A percentile compares a stretch with the other conserved stretches of the same genome.
phyloP scores from a whole-genome alignment of 2,329 filamentous ascomycete species.

The Curvularia spicifera region DNA sequence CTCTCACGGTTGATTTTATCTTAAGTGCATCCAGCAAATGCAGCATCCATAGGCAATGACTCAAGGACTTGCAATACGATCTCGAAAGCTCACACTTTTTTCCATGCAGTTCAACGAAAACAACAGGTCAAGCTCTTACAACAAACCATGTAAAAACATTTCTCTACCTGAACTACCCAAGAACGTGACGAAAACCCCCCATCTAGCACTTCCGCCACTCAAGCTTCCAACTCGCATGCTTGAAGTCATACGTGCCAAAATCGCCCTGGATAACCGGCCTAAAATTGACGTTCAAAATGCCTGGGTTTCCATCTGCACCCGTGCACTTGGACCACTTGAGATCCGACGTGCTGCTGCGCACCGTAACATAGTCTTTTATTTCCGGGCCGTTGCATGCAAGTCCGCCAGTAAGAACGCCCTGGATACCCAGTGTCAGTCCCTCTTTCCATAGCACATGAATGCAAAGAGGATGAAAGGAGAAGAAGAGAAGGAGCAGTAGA shows the following conservation, averaged over 20 bases:
- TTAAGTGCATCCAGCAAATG: neutral
- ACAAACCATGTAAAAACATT: neutral
- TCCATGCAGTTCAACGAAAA: neutral
- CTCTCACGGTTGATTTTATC: too few relatives aligned
- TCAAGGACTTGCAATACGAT: too few relatives aligned
- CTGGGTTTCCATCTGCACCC: constrained; percentile 32
- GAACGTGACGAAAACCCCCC: neutral
- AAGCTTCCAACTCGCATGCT: constrained; percentile 36
- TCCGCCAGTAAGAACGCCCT: constrained; percentile 30
- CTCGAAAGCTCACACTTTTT: neutral
- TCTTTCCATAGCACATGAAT: neutral
- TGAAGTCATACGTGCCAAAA: constrained; percentile 37
- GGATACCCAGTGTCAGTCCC: neutral
- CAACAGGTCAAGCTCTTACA: neutral
- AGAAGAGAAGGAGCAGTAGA: neutral
- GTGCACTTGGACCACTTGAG: constrained; percentile 43
- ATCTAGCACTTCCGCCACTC: constrained; percentile 39
- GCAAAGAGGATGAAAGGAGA: neutral
- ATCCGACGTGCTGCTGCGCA: constrained; percentile 30
- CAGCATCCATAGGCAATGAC: too few relatives aligned
- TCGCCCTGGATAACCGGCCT: constrained; percentile 38
- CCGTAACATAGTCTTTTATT: constrained; percentile 36
- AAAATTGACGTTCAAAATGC: constrained; percentile 43
- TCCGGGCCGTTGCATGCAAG: constrained; percentile 35
- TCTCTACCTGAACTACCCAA: neutral